Base-by-base conservation (phyloP, 1,139 yeast species). In the Yamadazyma pseudoaaseri region DNA sequence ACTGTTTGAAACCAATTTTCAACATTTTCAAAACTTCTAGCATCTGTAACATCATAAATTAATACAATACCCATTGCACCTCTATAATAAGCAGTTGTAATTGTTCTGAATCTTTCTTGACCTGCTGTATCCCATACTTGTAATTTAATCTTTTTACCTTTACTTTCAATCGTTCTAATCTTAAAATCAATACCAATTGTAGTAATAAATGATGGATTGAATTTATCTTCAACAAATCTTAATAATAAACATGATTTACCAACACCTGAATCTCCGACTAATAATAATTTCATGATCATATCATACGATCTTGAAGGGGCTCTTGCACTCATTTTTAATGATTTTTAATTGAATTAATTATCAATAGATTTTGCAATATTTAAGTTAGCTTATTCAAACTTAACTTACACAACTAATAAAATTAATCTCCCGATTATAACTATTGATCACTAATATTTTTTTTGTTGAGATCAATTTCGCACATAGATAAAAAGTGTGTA, bases 81-180 rank as follows among this genome's bases (percentile, higher is more conserved):
- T 62, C 99, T 80, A 68, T 94, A 92, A 65, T 94, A 92, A 7
- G 98, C 97, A 14, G 97, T 89, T 31, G 98, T 92, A 62, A 92
- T 92, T 35, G 98, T 92, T 70, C 97, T 81, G 73, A 92, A 92
- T 52, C 98, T 76, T 63, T 92, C 98, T 66, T 92, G 98, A 17
- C 98, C 98, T 5, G 98, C 98, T 25, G 98, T 92, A 61, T 92
- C 98, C 98, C 98, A 92, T 27, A 92, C 89, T 62, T 92, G 98
- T 55, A 92, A 76, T 66, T 92, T 92, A 62, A 94, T 86, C 50
- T 84, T 82, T 63, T 86, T 86, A 39, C 96, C 96, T 48, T 90
- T 92, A 49, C 92, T 76, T 52, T 90, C 97, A 48, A 90, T 89
- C 26, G 97, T 90, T 63, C 97, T 84, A 60, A 94, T 90, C 69